Evolutionary conservation across 345 rosid genomes (phyloP).

Genomic region (Leavenworthia alabamica): DNA sequence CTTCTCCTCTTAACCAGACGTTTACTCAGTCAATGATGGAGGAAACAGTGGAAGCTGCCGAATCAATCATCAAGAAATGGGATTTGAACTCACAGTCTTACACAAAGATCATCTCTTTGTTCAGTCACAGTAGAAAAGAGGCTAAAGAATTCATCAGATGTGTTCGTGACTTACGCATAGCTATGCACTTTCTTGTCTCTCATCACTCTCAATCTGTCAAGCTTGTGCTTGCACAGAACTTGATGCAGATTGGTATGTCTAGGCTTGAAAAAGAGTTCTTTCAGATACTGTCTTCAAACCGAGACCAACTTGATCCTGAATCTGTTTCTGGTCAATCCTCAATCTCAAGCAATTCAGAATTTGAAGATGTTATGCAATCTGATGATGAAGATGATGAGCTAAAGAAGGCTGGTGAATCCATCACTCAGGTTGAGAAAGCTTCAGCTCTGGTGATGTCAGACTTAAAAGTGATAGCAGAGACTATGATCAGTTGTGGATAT

Average conservation of each 20-base stretch:
- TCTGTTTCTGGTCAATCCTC: constrained; percentile 48
- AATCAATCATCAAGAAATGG: constrained; percentile 58
- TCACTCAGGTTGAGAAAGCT: constrained; percentile 33
- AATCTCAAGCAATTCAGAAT: constrained; percentile 27
- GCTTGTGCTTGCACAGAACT: constrained; percentile 49
- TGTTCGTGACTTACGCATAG: constrained; percentile 38
- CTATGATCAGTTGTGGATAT: constrained; percentile 68
- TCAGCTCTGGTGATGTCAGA: constrained; percentile 44
- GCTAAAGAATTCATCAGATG: constrained; percentile 42
- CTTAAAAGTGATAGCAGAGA: constrained; percentile 59
- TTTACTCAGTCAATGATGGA: constrained; percentile 44
- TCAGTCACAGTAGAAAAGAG: constrained; percentile 38
- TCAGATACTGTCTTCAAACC: constrained; percentile 35
- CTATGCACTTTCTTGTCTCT: constrained; percentile 52
- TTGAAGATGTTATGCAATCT: constrained; percentile 16
- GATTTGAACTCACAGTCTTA: constrained; percentile 34
- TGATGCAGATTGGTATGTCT: constrained; percentile 57
- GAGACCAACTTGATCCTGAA: constrained; percentile 44
- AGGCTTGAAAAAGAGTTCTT: constrained; percentile 53
- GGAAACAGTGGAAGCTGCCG: constrained; percentile 41
- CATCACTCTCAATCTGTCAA: constrained; percentile 32
- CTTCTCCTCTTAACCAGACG: constrained; percentile 5
- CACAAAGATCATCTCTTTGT: constrained; percentile 34
- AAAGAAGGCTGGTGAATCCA: constrained; percentile 33
- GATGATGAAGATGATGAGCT: constrained; percentile 29